Evolutionary conservation across 805 yeast species (phyloP).

Genomic region (Scheffersomyces lignosus): DNA sequence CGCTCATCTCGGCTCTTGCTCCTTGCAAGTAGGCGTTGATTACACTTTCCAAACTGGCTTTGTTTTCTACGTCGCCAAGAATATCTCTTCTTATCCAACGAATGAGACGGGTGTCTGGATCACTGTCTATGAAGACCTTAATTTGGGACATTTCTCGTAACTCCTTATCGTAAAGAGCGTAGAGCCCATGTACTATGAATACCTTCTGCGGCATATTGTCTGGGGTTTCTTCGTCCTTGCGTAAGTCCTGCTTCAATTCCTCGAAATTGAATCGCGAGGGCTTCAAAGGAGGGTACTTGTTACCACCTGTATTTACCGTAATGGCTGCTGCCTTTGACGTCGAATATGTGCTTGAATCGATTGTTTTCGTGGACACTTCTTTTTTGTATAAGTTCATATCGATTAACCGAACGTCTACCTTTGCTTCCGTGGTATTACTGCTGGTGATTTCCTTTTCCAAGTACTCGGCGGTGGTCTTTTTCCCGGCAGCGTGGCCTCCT

Average conservation of each 20-base stretch:
- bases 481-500: constrained; percentile 67
- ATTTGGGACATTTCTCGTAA: constrained; percentile 58
- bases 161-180: constrained; percentile 67
- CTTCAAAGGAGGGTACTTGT: constrained; percentile 20
- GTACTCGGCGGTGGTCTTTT: constrained; percentile 34
- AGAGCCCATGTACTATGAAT: constrained; percentile 68
- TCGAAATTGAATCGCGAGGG: constrained; percentile 47
- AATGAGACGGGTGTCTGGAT: constrained; percentile 81
- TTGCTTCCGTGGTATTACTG: constrained; percentile 7
- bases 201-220: constrained; percentile 27
- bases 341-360: constrained; percentile 18
- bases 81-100: constrained; percentile 64
- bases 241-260: constrained; percentile 19
- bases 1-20: constrained; percentile 66
- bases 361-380: constrained; percentile 5
- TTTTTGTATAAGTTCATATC: constrained; percentile 45
- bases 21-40: constrained; percentile 50
- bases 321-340: constrained; percentile 27
- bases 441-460: constrained; percentile 30
- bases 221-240: constrained; percentile 7
- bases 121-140: constrained; percentile 77
- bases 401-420: constrained; percentile 29
- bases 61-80: constrained; percentile 8
- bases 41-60: constrained; percentile 32
- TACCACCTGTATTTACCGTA: constrained; percentile 22